Base-by-base conservation (phyloP, 495 filamentous ascomycete genomes). In the Chaetomium cochliodes region DNA sequence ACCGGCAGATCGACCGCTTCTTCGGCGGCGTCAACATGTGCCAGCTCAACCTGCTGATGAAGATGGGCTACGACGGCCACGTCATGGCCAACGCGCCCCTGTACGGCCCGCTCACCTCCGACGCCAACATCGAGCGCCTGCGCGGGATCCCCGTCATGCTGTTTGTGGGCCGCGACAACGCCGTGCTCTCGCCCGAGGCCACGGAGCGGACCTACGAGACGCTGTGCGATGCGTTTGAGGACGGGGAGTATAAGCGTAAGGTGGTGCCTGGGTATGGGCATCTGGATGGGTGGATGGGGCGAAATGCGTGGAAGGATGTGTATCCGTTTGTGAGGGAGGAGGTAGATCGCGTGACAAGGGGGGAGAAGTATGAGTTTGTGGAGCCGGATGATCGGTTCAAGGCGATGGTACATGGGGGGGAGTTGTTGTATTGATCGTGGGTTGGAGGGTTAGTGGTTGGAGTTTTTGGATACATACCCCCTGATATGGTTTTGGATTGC, bases 201-300 rank as follows among this genome's bases (percentile, higher is more conserved):
- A 90, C 85, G 11, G 79, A 84, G 61, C 76, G 73, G 52, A 83
- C 83, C 23, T 88, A 86, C 66, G 80, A 84, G 70, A 68, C 82
- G 52, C 75, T 89, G 39, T 79, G 82, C 47, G 76, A 85, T 26
- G 67, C 66, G 18, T 88, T 89, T 72, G 62, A 66, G 23, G 77
- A 74, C 49, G 70, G 77, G 18, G 59, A 77, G 54, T 89, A 88
- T 71, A 76, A 76, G 46, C 74, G 86, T 20, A 68, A 77, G 23
- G 78, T 87, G 8, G 80, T 87, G 9, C 80, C 84, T 9, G 83
- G 84, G n/a, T 87, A 88, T 62, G 88, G 88, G 26, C 87, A 90
- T 69, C 70, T 90, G 58, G 87, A 90, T 74, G 80, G 79, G 56
- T 88, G 87, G 83, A 86, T 89, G 80, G 87, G 87, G 1, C 79